These are phyloP conservation scores for Sclerotinia spermophila DNA, from an alignment of 2,329 filamentous ascomycete species.

Conservation along the genomic window DNA sequence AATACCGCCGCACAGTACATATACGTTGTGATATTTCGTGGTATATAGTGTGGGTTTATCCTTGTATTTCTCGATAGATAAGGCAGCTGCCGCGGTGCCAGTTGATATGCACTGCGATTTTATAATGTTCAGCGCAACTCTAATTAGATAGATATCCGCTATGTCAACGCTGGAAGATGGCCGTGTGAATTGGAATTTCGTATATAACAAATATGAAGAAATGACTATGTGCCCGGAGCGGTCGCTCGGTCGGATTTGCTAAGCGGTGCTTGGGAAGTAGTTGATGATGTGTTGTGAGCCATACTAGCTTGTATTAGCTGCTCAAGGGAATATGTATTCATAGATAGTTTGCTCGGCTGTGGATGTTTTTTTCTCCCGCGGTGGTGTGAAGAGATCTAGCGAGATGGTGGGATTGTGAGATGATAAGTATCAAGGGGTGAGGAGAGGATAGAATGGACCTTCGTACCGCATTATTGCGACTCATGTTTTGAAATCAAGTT, in stretches of 20 bases:
- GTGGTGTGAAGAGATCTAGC: conserved; percentile 41
- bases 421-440: too few species aligned
- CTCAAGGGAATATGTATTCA: conserved; percentile 42
- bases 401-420: too few species aligned
- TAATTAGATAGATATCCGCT: neutral
- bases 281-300: conserved; percentile 41
- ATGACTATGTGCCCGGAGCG: conserved; percentile 33
- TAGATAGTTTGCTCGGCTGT: conserved; percentile 43
- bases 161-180: neutral
- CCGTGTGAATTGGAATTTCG: conserved; percentile 43
- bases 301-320: conserved; percentile 46
- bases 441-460: too few species aligned
- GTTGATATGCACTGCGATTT: neutral
- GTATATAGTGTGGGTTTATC: neutral
- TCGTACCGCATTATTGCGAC: too few species aligned
- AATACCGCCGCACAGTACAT: neutral
- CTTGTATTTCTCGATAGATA: neutral
- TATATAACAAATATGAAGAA: conserved; percentile 45
- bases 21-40: neutral
- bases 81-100: neutral
- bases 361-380: conserved; percentile 39
- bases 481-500: too few species aligned
- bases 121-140: neutral
- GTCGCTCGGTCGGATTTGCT: conserved; percentile 38
- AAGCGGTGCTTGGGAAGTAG: conserved; percentile 43